Evolutionary conservation across 2,329 filamentous ascomycete species (phyloP).

Genomic region (Trichoderma breve): DNA sequence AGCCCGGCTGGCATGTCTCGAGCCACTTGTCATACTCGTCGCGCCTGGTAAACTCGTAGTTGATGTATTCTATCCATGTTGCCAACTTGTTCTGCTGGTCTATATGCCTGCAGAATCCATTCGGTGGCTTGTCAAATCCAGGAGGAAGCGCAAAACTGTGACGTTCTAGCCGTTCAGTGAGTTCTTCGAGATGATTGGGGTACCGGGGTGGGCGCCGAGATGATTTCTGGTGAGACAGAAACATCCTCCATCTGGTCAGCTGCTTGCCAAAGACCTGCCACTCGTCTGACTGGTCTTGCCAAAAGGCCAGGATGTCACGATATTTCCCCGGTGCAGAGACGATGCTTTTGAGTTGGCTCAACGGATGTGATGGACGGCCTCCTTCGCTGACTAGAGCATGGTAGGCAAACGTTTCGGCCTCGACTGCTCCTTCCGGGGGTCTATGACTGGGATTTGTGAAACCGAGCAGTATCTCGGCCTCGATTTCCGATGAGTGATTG

Average conservation of each 20-base stretch:
- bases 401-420: slow-evolving; percentile 4
- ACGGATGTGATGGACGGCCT: slow-evolving; percentile 19
- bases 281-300: slow-evolving; percentile 15
- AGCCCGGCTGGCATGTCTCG: slow-evolving; percentile 3
- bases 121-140: background rate
- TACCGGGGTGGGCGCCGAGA: background rate
- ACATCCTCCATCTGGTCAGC: slow-evolving; percentile 13
- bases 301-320: slow-evolving; percentile 17
- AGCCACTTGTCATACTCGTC: slow-evolving; percentile 19
- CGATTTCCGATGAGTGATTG: background rate
- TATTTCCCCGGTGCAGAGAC: background rate
- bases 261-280: slow-evolving; percentile 19
- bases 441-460: background rate
- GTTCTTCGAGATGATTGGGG: slow-evolving; percentile 8
- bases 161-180: background rate
- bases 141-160: slow-evolving; percentile 10
- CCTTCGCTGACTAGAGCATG: slow-evolving; percentile 12
- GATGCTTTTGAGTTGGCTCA: background rate
- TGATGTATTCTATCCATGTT: slow-evolving; percentile 19
- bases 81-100: slow-evolving; percentile 12
- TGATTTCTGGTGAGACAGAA: slow-evolving; percentile 11
- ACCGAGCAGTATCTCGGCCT: background rate
- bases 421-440: background rate
- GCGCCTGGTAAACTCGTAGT: slow-evolving; percentile 12
- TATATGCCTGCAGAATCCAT: slow-evolving; percentile 4